Percentiles rank a stretch among this genome's conserved stretches.
phyloP scores from a whole-genome alignment of 371 early-diverging fungal genomes.

The Syncephalastrum sp. region DNA sequence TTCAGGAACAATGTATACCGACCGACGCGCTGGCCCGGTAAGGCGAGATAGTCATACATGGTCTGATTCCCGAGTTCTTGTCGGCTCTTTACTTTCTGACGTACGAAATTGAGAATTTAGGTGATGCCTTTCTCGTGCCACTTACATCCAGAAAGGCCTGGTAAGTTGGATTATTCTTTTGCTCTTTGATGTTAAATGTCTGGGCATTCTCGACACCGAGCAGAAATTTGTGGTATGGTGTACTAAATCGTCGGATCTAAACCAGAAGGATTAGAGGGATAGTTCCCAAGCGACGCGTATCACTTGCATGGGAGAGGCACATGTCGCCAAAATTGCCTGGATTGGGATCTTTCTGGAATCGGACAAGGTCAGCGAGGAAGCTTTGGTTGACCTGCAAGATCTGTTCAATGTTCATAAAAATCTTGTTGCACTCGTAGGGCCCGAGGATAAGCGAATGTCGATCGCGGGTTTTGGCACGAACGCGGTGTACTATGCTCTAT shows the following conservation, averaged over 20 bases:
- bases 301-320: conserved; percentile 37
- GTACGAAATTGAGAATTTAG: neutral
- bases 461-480: conserved; percentile 17
- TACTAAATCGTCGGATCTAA: conserved; percentile 22
- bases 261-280: conserved; percentile 17
- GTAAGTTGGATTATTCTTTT: conserved; percentile 36
- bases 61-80: conserved; percentile 14
- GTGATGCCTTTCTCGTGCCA: neutral
- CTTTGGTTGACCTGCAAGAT: conserved; percentile 30
- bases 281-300: neutral
- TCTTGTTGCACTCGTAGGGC: conserved; percentile 39
- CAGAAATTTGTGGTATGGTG: conserved; percentile 42
- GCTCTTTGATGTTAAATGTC: conserved; percentile 34
- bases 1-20: conserved; percentile 44
- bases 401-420: conserved; percentile 48
- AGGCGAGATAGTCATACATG: conserved; percentile 17
- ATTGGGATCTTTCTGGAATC: conserved; percentile 6
- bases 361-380: conserved; percentile 26
- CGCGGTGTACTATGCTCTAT: conserved; percentile 29
- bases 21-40: conserved; percentile 45
- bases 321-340: conserved; percentile 31
- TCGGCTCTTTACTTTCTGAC: conserved; percentile 8
- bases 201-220: conserved; percentile 43
- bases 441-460: conserved; percentile 22
- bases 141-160: conserved; percentile 24